A percentile compares a stretch with the other conserved stretches of the same genome.
These are phyloP conservation scores for Samsoniella hepiali DNA, from an alignment of 2,329 filamentous ascomycete genomes.

Conservation along the genomic window DNA sequence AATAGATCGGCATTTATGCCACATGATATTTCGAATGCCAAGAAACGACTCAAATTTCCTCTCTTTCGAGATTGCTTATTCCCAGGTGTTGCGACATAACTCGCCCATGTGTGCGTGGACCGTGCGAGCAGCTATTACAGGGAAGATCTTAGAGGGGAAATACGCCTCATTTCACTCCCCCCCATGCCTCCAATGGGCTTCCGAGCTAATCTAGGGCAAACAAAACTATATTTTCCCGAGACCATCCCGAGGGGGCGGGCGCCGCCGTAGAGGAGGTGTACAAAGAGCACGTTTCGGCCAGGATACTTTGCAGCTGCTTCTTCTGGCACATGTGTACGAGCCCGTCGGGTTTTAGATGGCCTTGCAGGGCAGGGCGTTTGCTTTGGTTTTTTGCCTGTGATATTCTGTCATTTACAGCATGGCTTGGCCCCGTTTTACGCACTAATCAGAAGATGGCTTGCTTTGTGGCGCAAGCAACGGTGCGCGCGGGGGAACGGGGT, in stretches of 20 bases:
- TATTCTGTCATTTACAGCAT: background rate
- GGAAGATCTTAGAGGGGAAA: background rate
- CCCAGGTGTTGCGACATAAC: background rate
- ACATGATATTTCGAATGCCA: background rate
- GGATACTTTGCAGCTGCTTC: background rate
- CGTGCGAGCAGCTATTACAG: constrained; percentile 6
- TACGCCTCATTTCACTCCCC: background rate
- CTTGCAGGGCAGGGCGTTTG: background rate
- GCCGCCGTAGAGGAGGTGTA: background rate
- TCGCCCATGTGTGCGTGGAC: background rate
- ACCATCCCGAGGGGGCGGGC: background rate
- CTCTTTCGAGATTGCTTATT: background rate
- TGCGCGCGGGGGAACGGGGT: constrained; percentile 11
- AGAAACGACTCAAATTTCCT: background rate
- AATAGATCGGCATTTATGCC: background rate
- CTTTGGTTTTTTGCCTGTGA: background rate
- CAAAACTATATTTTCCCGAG: background rate
- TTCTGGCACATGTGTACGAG: background rate
- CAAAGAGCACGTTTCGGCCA: background rate
- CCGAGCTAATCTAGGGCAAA: background rate
- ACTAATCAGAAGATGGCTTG: constrained; percentile 14
- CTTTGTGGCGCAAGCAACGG: constrained; percentile 14
- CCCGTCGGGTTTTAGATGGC: constrained; percentile 3
- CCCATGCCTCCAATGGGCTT: background rate
- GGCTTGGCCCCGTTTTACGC: constrained; percentile 5